phyloP scores from a whole-genome alignment of 257 asterid species.

The Nicotiana otophora region DNA sequence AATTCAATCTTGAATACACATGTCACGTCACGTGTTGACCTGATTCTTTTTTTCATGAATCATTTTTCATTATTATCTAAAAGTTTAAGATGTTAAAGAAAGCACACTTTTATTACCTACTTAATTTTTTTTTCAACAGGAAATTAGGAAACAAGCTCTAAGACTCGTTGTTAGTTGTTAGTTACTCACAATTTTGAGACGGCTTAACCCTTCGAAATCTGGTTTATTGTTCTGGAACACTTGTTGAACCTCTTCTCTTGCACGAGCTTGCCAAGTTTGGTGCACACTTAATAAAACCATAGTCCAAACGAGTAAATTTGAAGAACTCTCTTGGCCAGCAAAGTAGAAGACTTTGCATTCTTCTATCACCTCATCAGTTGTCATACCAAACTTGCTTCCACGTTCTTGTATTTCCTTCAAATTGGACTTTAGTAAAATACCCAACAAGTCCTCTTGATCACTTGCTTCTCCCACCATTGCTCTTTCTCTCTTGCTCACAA shows the following conservation, averaged over 20 bases:
- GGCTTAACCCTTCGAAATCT: constrained; percentile 41
- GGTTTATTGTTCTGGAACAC: constrained; percentile 31
- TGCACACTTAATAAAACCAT: constrained; percentile 40
- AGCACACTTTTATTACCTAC: no score
- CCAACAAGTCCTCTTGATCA: constrained; percentile 26
- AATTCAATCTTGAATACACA: no score
- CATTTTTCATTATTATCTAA: no score
- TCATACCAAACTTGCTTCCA: constrained; percentile 38
- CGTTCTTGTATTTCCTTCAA: constrained; percentile 30
- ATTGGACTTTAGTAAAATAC: constrained; percentile 31
- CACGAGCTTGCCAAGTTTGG: constrained; percentile 46
- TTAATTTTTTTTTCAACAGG: no score
- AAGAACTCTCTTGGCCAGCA: constrained; percentile 49
- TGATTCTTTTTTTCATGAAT: no score
- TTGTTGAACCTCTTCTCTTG: constrained; percentile 38
- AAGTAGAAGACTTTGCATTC: constrained; percentile 52
- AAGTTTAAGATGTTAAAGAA: no score
- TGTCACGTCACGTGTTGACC: no score
- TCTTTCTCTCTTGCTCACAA: constrained; percentile 22
- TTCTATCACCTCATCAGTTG: constrained; percentile 43
- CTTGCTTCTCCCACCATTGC: constrained; percentile 16
- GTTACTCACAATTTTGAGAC: constrained; percentile 48
- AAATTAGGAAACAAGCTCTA: no score
- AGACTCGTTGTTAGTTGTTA: neutral
- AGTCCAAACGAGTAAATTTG: constrained; percentile 44